Conservation (phyloP, 257 asterid species). For the Jacaranda copaia region DNA sequence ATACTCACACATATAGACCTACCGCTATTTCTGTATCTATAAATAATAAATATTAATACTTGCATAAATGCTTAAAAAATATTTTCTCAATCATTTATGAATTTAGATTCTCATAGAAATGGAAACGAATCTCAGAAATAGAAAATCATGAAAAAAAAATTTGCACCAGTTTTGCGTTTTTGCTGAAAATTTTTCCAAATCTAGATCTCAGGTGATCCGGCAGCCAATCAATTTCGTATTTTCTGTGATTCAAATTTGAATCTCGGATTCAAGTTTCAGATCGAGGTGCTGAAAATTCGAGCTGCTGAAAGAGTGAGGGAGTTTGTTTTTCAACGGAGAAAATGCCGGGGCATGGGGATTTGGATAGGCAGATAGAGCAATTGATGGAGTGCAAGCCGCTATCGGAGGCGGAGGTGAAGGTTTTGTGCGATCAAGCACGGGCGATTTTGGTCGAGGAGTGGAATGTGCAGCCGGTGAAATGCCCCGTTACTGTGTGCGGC, state of each 20-base stretch:
- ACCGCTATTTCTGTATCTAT: constrained; percentile 17
- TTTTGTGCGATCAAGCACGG: constrained; percentile 89
- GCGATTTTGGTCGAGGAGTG: constrained; percentile 93
- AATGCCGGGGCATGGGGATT: constrained; percentile 95
- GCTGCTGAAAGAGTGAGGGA: constrained; percentile 36
- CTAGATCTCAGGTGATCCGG: constrained; percentile 59
- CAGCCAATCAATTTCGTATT: constrained; percentile 26
- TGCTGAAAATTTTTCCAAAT: constrained; percentile 32
- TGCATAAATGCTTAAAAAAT: constrained; percentile 14
- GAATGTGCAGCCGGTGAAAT: constrained; percentile 98
- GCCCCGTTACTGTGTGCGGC: constrained; percentile 96
- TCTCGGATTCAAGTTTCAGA: constrained; percentile 44
- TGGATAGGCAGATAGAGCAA: constrained; percentile 89
- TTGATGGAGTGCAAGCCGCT: constrained; percentile 96
- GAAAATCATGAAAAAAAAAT: constrained; percentile 39
- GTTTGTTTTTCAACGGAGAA: constrained; percentile 30
- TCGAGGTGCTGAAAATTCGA: constrained; percentile 45
- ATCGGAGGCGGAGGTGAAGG: constrained; percentile 84
- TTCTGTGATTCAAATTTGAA: constrained; percentile 35
- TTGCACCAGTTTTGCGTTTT: constrained; percentile 22
- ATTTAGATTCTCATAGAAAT: constrained; percentile 40
- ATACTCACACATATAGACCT: constrained; percentile 29
- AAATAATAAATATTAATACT: neutral
- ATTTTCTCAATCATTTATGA: constrained; percentile 34
- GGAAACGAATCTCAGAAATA: constrained; percentile 43